Percentiles rank a stretch among this genome's conserved stretches.
Evolutionary conservation across 2,329 filamentous ascomycete genomes (phyloP).

Genomic region (Fusarium phyllophilum): DNA sequence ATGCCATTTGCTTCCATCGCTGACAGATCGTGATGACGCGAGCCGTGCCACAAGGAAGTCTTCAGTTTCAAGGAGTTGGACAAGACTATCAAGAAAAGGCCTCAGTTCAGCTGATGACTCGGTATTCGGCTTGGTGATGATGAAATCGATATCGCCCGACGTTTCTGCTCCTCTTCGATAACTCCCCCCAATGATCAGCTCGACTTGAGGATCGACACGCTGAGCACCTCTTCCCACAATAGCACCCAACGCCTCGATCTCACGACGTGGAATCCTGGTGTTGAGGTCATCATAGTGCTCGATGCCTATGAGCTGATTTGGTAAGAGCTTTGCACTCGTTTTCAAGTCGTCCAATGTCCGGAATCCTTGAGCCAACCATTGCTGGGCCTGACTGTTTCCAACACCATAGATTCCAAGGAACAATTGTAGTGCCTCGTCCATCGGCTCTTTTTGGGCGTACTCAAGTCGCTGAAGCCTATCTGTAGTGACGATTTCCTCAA

Average conservation of each 20-base stretch:
- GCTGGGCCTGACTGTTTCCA: slow-evolving; percentile 74
- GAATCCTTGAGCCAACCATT: slow-evolving; percentile 81
- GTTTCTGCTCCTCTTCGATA: slow-evolving; percentile 81
- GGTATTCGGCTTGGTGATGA: slow-evolving; percentile 77
- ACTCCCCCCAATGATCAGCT: slow-evolving; percentile 82
- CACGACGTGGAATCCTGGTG: slow-evolving; percentile 78
- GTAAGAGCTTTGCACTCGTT: slow-evolving; percentile 69
- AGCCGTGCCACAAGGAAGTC: slow-evolving; percentile 78
- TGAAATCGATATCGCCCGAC: slow-evolving; percentile 85
- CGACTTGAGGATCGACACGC: slow-evolving; percentile 69
- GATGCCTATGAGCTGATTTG: slow-evolving; percentile 79
- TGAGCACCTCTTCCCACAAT: slow-evolving; percentile 70
- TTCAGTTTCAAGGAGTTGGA: slow-evolving; percentile 67
- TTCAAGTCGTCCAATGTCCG: slow-evolving; percentile 78
- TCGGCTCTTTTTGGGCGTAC: slow-evolving; percentile 72
- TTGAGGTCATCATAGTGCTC: slow-evolving; percentile 84
- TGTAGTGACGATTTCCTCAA: slow-evolving; percentile 87
- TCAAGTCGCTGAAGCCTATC: slow-evolving; percentile 78
- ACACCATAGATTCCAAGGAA: slow-evolving; percentile 86
- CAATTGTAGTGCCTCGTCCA: slow-evolving; percentile 70
- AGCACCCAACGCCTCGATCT: slow-evolving; percentile 76
- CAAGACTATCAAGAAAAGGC: slow-evolving; percentile 69
- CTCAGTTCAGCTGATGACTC: slow-evolving; percentile 64
- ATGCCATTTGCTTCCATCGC: slow-evolving; percentile 83
- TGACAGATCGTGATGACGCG: slow-evolving; percentile 61